Conservation (phyloP, 2,329 filamentous ascomycete species). For the Fusarium chlamydosporum region DNA sequence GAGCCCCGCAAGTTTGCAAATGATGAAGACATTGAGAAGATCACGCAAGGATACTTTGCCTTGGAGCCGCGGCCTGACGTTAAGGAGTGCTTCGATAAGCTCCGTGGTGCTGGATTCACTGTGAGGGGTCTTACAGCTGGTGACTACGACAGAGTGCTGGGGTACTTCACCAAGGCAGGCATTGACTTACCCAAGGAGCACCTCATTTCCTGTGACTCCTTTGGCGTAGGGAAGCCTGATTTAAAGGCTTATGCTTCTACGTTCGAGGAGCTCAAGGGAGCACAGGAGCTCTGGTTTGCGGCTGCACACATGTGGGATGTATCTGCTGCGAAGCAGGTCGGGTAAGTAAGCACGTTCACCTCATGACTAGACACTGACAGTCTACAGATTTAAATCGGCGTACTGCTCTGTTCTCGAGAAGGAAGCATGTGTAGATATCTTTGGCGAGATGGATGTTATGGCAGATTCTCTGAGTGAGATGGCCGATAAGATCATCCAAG, state of each 20-base stretch:
- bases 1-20: slow-evolving; percentile 60
- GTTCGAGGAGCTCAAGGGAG: slow-evolving; percentile 32
- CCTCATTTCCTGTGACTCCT: slow-evolving; percentile 38
- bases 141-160: slow-evolving; percentile 31
- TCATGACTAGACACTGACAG: background rate
- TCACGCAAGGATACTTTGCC: slow-evolving; percentile 49
- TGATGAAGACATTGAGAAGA: slow-evolving; percentile 59
- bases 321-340: slow-evolving; percentile 36
- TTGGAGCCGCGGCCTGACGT: slow-evolving; percentile 22
- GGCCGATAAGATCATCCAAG: slow-evolving; percentile 39
- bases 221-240: slow-evolving; percentile 41
- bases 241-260: slow-evolving; percentile 42
- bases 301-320: slow-evolving; percentile 45
- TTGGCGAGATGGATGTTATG: slow-evolving; percentile 46
- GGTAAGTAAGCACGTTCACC: background rate
- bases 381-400: slow-evolving; percentile 33
- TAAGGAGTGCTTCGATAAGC: slow-evolving; percentile 37
- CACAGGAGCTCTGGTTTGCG: slow-evolving; percentile 40
- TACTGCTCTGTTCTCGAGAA: slow-evolving; percentile 42
- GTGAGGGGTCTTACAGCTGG: slow-evolving; percentile 41
- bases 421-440: slow-evolving; percentile 36
- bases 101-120: slow-evolving; percentile 35
- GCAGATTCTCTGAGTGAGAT: slow-evolving; percentile 33
- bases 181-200: slow-evolving; percentile 38
- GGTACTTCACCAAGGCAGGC: slow-evolving; percentile 37